phyloP scores from a whole-genome alignment of 441 rosid genomes.

The Aquilaria agallochum region DNA sequence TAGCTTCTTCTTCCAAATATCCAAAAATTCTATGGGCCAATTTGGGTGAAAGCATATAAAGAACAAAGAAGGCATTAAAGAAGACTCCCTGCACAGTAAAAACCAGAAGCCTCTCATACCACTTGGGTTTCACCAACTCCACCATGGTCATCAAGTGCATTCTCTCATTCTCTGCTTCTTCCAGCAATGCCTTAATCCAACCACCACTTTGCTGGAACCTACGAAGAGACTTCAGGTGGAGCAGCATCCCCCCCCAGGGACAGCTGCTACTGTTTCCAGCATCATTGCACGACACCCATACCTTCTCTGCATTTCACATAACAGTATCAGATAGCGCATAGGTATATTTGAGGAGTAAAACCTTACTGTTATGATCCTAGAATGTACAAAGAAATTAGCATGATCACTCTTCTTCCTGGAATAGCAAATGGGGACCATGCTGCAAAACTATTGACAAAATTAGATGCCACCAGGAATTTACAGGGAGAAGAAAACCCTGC shows the following conservation, averaged over 20 bases:
- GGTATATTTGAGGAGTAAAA: too few species aligned
- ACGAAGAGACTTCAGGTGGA: conserved; percentile 50
- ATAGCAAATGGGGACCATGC: too few species aligned
- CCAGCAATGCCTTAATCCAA: conserved; percentile 60
- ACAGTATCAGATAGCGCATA: not conserved
- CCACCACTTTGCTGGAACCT: conserved; percentile 61
- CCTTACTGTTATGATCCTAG: too few species aligned
- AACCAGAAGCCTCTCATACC: conserved; percentile 54
- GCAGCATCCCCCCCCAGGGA: conserved; percentile 67
- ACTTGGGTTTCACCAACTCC: conserved; percentile 49
- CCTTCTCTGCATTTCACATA: conserved; percentile 43
- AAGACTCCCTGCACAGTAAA: conserved; percentile 50
- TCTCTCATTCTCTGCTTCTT: conserved; percentile 70
- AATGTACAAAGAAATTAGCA: too few species aligned
- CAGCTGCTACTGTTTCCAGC: conserved; percentile 63
- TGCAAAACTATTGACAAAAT: too few species aligned
- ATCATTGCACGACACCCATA: conserved; percentile 63
- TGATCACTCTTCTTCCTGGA: too few species aligned
- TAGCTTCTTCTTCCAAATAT: too few species aligned
- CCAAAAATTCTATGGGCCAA: conserved; percentile 57
- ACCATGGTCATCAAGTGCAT: conserved; percentile 72
- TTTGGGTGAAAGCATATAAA: conserved; percentile 42
- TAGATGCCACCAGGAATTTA: too few species aligned
- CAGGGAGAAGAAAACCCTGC: too few species aligned
- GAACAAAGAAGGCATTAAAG: conserved; percentile 47